These are phyloP conservation scores for Nepenthes gracilis DNA, from an alignment of 148 eudicot genomes.

Conservation along the genomic window DNA sequence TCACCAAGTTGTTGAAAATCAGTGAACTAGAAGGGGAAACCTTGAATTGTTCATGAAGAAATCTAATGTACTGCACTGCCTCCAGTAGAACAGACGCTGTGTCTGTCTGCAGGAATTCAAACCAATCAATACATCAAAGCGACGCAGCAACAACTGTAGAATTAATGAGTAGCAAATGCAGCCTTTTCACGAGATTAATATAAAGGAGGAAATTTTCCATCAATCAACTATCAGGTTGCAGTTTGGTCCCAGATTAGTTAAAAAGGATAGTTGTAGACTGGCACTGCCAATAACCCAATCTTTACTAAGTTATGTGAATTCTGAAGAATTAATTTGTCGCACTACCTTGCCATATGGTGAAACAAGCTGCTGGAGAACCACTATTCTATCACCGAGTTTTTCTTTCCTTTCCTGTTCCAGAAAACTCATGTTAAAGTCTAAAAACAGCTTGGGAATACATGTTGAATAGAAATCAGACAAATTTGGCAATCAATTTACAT, in stretches of 20 bases:
- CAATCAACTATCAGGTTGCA: neutral
- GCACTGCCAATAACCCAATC: neutral
- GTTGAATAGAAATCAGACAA: too few relatives aligned
- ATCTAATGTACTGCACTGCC: constrained; percentile 70
- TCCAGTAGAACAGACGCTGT: constrained; percentile 88
- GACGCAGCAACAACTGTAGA: too few relatives aligned
- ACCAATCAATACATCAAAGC: neutral
- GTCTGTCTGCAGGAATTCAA: constrained; percentile 61
- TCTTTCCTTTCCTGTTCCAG: constrained; percentile 68
- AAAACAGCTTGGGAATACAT: neutral
- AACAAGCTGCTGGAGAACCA: constrained; percentile 77
- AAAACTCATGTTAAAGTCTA: constrained; percentile 7
- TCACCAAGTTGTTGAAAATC: neutral
- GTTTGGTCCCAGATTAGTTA: neutral
- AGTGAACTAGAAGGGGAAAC: constrained; percentile 17
- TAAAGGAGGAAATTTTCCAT: too few relatives aligned
- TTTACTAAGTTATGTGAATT: neutral
- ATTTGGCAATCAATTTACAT: too few relatives aligned
- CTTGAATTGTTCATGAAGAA: constrained; percentile 93
- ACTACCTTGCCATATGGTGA: constrained; percentile 89
- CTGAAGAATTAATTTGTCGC: neutral
- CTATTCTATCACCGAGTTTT: constrained; percentile 64
- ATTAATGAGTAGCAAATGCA: neutral
- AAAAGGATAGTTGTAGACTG: neutral
- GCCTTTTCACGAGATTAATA: neutral